A percentile compares a stretch with the other conserved stretches of the same genome.
These are phyloP conservation scores for Lepidium africanum DNA, from an alignment of 345 rosid species.

Conservation along the genomic window DNA sequence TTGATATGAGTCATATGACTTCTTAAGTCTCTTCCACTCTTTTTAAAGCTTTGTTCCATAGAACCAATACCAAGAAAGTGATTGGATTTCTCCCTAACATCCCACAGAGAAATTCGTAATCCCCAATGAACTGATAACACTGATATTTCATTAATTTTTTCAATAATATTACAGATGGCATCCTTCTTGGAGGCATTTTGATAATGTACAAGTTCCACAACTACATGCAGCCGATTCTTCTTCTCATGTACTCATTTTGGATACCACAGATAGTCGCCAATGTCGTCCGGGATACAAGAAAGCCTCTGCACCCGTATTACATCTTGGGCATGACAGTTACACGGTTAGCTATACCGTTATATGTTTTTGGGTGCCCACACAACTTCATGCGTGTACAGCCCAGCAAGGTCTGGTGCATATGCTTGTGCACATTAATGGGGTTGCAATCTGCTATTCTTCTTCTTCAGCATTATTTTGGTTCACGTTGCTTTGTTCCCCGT, in stretches of 20 bases:
- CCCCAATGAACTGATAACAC: neutral
- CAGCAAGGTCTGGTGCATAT: conserved; percentile 74
- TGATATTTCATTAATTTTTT: conserved; percentile 1
- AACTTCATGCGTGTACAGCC: conserved; percentile 95
- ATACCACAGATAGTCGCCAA: conserved; percentile 86
- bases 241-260: conserved; percentile 90
- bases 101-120: neutral
- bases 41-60: neutral
- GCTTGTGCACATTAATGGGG: conserved; percentile 60
- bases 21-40: neutral
- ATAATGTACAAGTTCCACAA: conserved; percentile 88
- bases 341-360: conserved; percentile 77
- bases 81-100: neutral
- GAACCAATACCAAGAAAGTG: neutral
- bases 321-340: conserved; percentile 84
- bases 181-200: conserved; percentile 96
- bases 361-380: conserved; percentile 90
- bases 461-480: conserved; percentile 91
- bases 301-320: conserved; percentile 90
- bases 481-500: conserved; percentile 91
- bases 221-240: conserved; percentile 69
- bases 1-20: neutral
- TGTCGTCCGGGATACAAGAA: conserved; percentile 85
- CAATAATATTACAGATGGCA: conserved; percentile 60
- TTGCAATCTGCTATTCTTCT: conserved; percentile 82